Percentiles rank a stretch among this genome's conserved stretches.
Conservation (phyloP, 2,329 filamentous ascomycete species). For the Neoscytalidium dimidiatum region DNA sequence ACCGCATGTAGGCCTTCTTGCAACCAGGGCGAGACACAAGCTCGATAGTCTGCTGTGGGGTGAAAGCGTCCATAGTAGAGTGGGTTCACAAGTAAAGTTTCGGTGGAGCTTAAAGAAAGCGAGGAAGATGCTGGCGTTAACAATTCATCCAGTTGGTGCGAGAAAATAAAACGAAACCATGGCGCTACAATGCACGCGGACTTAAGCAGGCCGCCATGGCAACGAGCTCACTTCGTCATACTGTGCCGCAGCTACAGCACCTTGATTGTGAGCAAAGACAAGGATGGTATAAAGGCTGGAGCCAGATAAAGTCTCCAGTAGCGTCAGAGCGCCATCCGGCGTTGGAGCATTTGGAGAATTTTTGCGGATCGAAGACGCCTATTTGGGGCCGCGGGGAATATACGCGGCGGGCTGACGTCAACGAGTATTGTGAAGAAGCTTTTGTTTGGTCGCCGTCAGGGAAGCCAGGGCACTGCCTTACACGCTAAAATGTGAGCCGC, state of each 20-base stretch:
- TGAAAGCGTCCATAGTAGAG: conserved; percentile 21
- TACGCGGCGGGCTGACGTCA: neutral
- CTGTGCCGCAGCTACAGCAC: neutral
- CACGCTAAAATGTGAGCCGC: neutral
- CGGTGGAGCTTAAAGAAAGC: neutral
- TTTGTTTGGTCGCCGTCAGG: neutral
- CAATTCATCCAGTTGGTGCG: too few species aligned
- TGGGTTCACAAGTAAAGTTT: neutral
- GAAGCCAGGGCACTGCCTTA: neutral
- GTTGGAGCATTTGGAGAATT: neutral
- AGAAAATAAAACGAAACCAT: too few species aligned
- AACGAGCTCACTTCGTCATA: neutral
- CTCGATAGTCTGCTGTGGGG: conserved; percentile 22
- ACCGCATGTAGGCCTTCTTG: conserved; percentile 22
- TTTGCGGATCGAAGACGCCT: neutral
- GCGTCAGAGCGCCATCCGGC: neutral
- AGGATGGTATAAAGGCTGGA: neutral
- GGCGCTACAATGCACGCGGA: too few species aligned
- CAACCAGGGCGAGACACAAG: conserved; percentile 22
- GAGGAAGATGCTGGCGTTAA: neutral
- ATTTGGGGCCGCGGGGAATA: neutral
- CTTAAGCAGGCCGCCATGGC: neutral
- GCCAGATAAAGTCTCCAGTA: neutral
- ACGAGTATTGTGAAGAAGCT: neutral
- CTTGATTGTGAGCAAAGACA: neutral